phyloP scores from a whole-genome alignment of 1,139 yeast genomes.

The Geotrichum citri-aurantii region DNA sequence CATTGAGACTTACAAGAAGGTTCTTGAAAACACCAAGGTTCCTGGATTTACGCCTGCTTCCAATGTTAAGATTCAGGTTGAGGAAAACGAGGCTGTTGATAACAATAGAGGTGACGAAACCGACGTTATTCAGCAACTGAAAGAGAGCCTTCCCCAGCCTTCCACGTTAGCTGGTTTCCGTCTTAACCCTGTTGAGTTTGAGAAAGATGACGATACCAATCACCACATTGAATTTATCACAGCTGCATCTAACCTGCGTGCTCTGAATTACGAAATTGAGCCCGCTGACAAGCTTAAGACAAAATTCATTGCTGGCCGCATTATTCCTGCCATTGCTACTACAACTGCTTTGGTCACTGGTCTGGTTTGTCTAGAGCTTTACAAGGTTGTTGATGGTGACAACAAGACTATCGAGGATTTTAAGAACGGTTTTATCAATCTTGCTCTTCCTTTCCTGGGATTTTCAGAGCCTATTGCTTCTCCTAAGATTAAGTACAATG shows the following conservation, averaged over 20 bases:
- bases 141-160: slow-evolving; percentile 81
- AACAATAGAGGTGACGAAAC: slow-evolving; percentile 28
- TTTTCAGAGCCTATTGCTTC: slow-evolving; percentile 94
- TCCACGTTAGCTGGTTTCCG: slow-evolving; percentile 85
- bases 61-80: slow-evolving; percentile 77
- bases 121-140: slow-evolving; percentile 45
- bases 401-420: slow-evolving; percentile 73
- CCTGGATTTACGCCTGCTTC: slow-evolving; percentile 68
- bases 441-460: slow-evolving; percentile 94
- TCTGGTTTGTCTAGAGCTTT: slow-evolving; percentile 81
- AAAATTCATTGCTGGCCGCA: slow-evolving; percentile 78
- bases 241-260: slow-evolving; percentile 97
- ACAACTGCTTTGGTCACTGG: slow-evolving; percentile 97
- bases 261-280: slow-evolving; percentile 73
- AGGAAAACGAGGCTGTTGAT: slow-evolving; percentile 71
- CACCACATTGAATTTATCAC: slow-evolving; percentile 94
- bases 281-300: slow-evolving; percentile 60
- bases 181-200: slow-evolving; percentile 82
- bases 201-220: slow-evolving; percentile 94
- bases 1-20: slow-evolving; percentile 42
- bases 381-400: slow-evolving; percentile 73
- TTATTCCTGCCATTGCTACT: slow-evolving; percentile 97
- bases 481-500: slow-evolving; percentile 74
- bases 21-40: slow-evolving; percentile 51
- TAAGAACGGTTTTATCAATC: slow-evolving; percentile 88